Percentiles rank a stretch among this genome's conserved stretches.
Evolutionary conservation across 192 early-diverging fungal species (phyloP).

Genomic region (Rhizoclosmatium globosum): DNA sequence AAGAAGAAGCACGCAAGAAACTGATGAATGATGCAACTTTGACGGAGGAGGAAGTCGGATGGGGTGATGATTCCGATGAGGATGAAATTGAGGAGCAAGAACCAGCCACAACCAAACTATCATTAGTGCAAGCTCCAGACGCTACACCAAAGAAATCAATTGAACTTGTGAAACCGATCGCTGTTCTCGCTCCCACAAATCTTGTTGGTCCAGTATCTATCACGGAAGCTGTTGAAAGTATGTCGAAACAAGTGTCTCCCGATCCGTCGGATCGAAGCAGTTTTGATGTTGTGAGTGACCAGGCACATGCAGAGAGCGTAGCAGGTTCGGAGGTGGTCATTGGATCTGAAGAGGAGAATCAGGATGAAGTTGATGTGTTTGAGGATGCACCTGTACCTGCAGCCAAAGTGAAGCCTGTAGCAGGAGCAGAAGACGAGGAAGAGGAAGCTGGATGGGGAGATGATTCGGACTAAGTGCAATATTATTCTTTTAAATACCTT

Average conservation of each 20-base stretch:
- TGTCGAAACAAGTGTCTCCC: neutral
- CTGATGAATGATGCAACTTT: conserved; percentile 39
- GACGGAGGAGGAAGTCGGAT: conserved; percentile 33
- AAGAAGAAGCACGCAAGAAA: conserved; percentile 48
- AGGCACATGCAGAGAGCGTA: neutral
- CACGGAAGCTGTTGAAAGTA: neutral
- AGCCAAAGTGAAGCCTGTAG: neutral
- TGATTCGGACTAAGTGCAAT: conserved; percentile 15
- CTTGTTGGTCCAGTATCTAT: conserved; percentile 4
- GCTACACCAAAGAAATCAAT: neutral
- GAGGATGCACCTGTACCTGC: neutral
- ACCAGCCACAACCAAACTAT: conserved; percentile 1
- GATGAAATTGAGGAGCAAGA: conserved; percentile 14
- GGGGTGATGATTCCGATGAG: conserved; percentile 41
- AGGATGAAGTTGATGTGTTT: neutral
- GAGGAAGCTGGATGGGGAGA: conserved; percentile 22
- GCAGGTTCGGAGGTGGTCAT: neutral
- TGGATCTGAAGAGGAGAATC: neutral
- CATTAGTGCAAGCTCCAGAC: neutral
- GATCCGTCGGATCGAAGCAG: neutral
- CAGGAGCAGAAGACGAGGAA: neutral
- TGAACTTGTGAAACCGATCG: neutral
- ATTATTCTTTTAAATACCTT: too few species aligned
- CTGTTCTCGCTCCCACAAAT: neutral
- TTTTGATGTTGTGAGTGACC: conserved; percentile 25